A percentile compares a stretch with the other conserved stretches of the same genome.
Evolutionary conservation across 306 rosid species (phyloP).

Genomic region (Erythrophleum fordii): DNA sequence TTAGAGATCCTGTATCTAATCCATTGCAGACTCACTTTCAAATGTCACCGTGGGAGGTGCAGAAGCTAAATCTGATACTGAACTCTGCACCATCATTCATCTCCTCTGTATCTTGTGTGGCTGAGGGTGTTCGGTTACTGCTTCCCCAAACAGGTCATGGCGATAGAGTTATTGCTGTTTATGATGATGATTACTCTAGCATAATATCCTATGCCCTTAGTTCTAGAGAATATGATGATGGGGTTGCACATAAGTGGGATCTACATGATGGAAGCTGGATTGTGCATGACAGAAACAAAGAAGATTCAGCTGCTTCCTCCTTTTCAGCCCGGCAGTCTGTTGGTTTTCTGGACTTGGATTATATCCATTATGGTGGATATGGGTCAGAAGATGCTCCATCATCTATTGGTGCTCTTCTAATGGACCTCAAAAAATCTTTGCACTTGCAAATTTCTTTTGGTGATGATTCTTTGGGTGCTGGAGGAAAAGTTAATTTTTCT

Average conservation of each 20-base stretch:
- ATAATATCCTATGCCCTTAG: constrained; percentile 69
- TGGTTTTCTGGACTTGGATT: constrained; percentile 59
- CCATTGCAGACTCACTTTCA: constrained; percentile 48
- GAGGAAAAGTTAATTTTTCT: constrained; percentile 60
- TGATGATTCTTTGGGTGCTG: constrained; percentile 54
- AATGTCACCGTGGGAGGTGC: constrained; percentile 50
- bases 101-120: constrained; percentile 54
- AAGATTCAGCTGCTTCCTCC: constrained; percentile 51
- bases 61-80: constrained; percentile 46
- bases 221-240: constrained; percentile 62
- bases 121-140: constrained; percentile 63
- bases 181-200: constrained; percentile 71
- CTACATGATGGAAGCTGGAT: constrained; percentile 47
- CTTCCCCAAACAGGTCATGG: constrained; percentile 54
- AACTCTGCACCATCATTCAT: constrained; percentile 54
- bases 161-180: constrained; percentile 64
- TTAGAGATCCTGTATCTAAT: constrained; percentile 60
- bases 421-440: constrained; percentile 61
- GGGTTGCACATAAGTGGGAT: constrained; percentile 53
- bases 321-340: constrained; percentile 65
- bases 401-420: constrained; percentile 48
- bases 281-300: constrained; percentile 31
- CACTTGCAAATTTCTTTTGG: constrained; percentile 62
- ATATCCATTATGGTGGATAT: constrained; percentile 52
- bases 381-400: constrained; percentile 68